These are phyloP conservation scores for Fusarium clavum DNA, from an alignment of 2,329 filamentous ascomycete species.

Conservation along the genomic window DNA sequence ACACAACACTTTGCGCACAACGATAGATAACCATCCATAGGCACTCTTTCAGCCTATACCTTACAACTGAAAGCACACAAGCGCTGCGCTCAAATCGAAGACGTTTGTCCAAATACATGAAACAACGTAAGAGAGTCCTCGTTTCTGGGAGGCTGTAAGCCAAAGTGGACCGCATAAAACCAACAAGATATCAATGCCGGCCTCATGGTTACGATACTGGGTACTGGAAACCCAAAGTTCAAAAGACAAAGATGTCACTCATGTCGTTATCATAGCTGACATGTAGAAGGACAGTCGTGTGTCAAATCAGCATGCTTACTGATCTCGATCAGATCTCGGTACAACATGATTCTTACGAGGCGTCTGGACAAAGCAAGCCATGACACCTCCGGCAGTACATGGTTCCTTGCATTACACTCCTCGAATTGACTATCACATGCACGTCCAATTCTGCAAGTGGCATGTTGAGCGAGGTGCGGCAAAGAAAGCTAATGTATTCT, in stretches of 20 bases:
- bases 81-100: not conserved
- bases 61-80: not conserved
- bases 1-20: not conserved
- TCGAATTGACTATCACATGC: conserved; percentile 23
- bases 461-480: not conserved
- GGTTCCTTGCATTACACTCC: conserved; percentile 16
- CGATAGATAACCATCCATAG: not conserved
- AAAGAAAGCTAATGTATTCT: conserved; percentile 1
- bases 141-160: not conserved
- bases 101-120: not conserved
- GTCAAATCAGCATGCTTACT: not conserved
- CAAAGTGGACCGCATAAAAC: not conserved
- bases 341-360: not conserved
- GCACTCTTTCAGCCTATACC: not conserved
- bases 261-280: not conserved
- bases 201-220: not conserved
- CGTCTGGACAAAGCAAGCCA: not conserved
- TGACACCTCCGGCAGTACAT: not conserved
- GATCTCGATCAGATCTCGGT: conserved; percentile 1
- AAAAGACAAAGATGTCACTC: not conserved
- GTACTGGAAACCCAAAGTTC: not conserved
- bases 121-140: not conserved
- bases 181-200: too few species aligned
- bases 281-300: not conserved
- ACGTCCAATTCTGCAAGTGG: conserved; percentile 4